Percentiles rank a stretch among this genome's conserved stretches.
Evolutionary conservation across 2,329 filamentous ascomycete genomes (phyloP).

Genomic region (Epichloe baconii): DNA sequence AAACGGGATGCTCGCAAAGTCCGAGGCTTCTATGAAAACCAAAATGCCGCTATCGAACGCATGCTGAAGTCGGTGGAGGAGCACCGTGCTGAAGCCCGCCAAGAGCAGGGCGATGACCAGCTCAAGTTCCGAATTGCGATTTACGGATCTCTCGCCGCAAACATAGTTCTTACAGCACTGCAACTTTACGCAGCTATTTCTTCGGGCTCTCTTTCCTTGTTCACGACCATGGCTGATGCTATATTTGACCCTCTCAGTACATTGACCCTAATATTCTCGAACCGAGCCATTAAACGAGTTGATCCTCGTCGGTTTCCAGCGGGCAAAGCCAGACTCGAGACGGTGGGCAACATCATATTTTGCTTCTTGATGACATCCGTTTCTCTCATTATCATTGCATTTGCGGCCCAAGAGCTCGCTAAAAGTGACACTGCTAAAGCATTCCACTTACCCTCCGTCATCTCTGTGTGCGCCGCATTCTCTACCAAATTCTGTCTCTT

Average conservation of each 20-base stretch:
- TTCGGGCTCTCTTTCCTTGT: constrained; percentile 84
- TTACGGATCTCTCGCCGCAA: constrained; percentile 62
- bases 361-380: constrained; percentile 93
- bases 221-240: constrained; percentile 94
- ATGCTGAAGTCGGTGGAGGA: constrained; percentile 89
- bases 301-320: constrained; percentile 79
- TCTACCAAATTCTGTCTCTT: constrained; percentile 72
- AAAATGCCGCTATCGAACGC: constrained; percentile 88
- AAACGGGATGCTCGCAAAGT: constrained; percentile 40
- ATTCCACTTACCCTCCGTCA: constrained; percentile 72
- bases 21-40: constrained; percentile 71
- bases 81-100: constrained; percentile 68
- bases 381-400: constrained; percentile 82
- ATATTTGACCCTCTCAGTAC: constrained; percentile 90
- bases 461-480: constrained; percentile 78
- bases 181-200: constrained; percentile 82
- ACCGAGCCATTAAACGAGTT: constrained; percentile 77
- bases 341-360: constrained; percentile 89
- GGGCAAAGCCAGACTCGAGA: constrained; percentile 88
- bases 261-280: constrained; percentile 71
- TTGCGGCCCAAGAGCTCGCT: constrained; percentile 61
- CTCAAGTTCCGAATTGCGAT: constrained; percentile 58
- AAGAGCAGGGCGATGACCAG: constrained; percentile 70
- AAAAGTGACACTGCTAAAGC: constrained; percentile 39
- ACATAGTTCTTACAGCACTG: constrained; percentile 62